Base-by-base conservation (phyloP, 2,329 filamentous ascomycete genomes). In the Beauveria bassiana region DNA sequence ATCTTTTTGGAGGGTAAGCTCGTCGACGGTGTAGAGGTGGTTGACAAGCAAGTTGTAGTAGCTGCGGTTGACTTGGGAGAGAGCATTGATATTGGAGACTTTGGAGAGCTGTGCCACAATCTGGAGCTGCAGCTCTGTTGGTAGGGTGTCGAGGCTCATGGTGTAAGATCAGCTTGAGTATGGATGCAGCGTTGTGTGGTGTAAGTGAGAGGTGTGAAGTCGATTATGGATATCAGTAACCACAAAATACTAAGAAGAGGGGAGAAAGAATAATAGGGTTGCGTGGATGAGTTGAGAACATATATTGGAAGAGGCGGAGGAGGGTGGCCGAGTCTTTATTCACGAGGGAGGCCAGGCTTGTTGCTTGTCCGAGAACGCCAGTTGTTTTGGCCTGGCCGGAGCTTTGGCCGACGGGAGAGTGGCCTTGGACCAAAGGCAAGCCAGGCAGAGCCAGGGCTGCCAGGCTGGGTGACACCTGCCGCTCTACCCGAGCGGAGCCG, bases 11-110 rank as follows among this genome's bases (percentile, higher is more conserved):
- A 60, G 50, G 20, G 58, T 60, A 22, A 60, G 58, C 49, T 60
- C 58, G 28, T 60, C 58, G 49, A 60, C 58, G 26, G 50, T 60
- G 50, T 60, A 60, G 49, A 60, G 58, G 50, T 60, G 58, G 50
- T 60, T 54, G 20, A 60, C 26, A 50, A 60, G 58, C n/a, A 60
- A 14, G 20, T 53, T 40, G 50, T 60, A 60, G 50, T 60, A 60
- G 58, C 49, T 31, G n/a, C 58, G 58, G 28, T 60, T 43, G 40
- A 60, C 58, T 20, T 60, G 58, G 10, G 49, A 60, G 49, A 60
- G 58, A 18, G 58, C 26, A 20, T 60, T 60, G 49, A 60, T 60
- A 42, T 60, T 50, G 7, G 58, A 60, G 42, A 60, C 58, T 22
- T 47, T n/a, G 28, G 49, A 16, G 40, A 60, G 49, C 26, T 60